These are phyloP conservation scores for Sindora glabra DNA, from an alignment of 306 rosid genomes.

Conservation along the genomic window DNA sequence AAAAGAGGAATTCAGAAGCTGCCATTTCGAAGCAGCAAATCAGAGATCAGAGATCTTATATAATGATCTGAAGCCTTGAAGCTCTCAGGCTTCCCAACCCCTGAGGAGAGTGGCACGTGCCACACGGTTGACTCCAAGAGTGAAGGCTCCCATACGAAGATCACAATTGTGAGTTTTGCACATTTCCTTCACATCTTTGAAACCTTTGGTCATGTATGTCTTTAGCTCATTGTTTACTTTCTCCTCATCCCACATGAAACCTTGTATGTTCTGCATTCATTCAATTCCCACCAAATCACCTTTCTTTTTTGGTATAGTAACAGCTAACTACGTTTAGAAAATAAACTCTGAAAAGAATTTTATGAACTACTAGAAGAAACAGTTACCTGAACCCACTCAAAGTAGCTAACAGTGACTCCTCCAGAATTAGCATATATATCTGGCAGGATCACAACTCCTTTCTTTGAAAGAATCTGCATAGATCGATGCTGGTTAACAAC, in stretches of 20 bases:
- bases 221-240: constrained; percentile 52
- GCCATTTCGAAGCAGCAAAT: too few relatives aligned
- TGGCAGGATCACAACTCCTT: constrained; percentile 57
- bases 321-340: too few relatives aligned
- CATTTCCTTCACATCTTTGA: constrained; percentile 54
- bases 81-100: constrained; percentile 74
- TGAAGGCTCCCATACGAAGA: constrained; percentile 73
- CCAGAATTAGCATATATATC: constrained; percentile 75
- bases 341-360: not conserved
- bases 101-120: constrained; percentile 60
- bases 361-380: not conserved
- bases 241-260: constrained; percentile 78
- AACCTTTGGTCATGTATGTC: constrained; percentile 56
- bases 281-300: not conserved
- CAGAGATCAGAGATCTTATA: too few relatives aligned
- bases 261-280: constrained; percentile 67
- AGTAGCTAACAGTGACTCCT: constrained; percentile 74
- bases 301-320: too few relatives aligned
- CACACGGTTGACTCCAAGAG: constrained; percentile 62
- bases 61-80: too few relatives aligned
- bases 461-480: constrained; percentile 46
- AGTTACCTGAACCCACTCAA: constrained; percentile 79
- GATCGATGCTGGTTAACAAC: too few relatives aligned
- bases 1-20: too few relatives aligned
- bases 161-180: constrained; percentile 52